phyloP scores from a whole-genome alignment of 2,329 filamentous ascomycete species.

The Plectosphaerella plurivora region DNA sequence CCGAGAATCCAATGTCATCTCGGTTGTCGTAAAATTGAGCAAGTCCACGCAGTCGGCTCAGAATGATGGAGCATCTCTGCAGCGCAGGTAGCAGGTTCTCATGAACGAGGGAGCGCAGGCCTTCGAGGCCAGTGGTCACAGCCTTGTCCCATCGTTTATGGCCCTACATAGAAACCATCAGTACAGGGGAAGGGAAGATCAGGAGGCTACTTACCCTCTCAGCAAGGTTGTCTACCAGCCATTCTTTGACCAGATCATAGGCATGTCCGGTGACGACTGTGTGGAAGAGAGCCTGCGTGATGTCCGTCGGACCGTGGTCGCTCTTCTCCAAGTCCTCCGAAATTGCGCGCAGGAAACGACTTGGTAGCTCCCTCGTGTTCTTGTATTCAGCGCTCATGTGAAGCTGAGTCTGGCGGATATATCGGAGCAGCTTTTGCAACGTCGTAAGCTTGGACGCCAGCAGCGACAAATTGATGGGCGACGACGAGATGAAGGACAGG shows the following conservation, averaged over 20 bases:
- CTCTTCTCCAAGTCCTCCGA: constrained; percentile 67
- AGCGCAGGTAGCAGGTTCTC: constrained; percentile 86
- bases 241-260: constrained; percentile 71
- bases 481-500: constrained; percentile 74
- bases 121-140: constrained; percentile 71
- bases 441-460: constrained; percentile 84
- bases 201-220: constrained; percentile 57
- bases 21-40: constrained; percentile 71
- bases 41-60: constrained; percentile 78
- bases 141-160: constrained; percentile 95
- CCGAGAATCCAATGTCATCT: constrained; percentile 63
- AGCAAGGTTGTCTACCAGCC: constrained; percentile 78
- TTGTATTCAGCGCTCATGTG: constrained; percentile 82
- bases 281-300: constrained; percentile 77
- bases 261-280: constrained; percentile 80
- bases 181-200: background rate
- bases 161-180: constrained; percentile 46
- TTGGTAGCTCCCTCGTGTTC: constrained; percentile 73
- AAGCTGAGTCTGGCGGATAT: constrained; percentile 74
- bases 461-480: constrained; percentile 75
- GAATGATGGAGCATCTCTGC: constrained; percentile 75
- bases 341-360: constrained; percentile 71
- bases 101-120: constrained; percentile 72
- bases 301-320: constrained; percentile 51
- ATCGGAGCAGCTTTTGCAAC: constrained; percentile 79